Base-by-base conservation (phyloP, 2,329 filamentous ascomycete species). In the Aspergillus cejpii region DNA sequence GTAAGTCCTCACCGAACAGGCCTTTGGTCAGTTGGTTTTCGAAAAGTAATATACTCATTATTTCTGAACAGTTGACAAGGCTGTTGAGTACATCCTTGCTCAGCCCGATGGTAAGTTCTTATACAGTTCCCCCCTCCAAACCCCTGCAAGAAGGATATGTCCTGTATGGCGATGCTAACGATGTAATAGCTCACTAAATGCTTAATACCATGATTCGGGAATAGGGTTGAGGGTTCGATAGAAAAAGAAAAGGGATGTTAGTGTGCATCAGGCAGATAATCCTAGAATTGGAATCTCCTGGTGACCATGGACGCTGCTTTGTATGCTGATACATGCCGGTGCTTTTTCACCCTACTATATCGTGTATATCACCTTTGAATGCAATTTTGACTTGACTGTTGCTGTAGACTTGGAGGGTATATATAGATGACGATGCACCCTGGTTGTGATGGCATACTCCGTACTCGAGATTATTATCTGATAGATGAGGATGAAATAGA, bases 21-120 rank as follows among this genome's bases (percentile, higher is more conserved):
- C 2, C n/a, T 31, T 28, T 15, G 6, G n/a, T n/a, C 29, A 17
- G 27, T 37, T 15, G 19, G 21, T 15, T 21, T 3, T 15, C 5
- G 21, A 21, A 40, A 27, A 17, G 47, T 51, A 39, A 51, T 48
- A 26, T 50, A 39, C 51, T 54, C 40, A 52, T 56, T 33, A 45
- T 47, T 34, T 43, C 47, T 31, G 40, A 47, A 56, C 62, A 95
- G 90, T 96, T 61, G 86, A 92, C 72, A 86, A 95, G 78, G 90
- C 90, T 59, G 87, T 95, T 56, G 83, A 90, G 68, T 96, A 96
- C 78, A 95, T 96, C 74, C 71, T 89, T 65, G 82, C 80, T 72
- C 89, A 95, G 77, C 90, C 90, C 63, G 89, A 95, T 72, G 90
- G 89, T 79, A 80, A 79, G 83, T 79, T 74, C 17, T 8, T 5